Evolutionary conservation across 139 green algal species (phyloP).

Genomic region (Pseudopediastrum boryanum): DNA sequence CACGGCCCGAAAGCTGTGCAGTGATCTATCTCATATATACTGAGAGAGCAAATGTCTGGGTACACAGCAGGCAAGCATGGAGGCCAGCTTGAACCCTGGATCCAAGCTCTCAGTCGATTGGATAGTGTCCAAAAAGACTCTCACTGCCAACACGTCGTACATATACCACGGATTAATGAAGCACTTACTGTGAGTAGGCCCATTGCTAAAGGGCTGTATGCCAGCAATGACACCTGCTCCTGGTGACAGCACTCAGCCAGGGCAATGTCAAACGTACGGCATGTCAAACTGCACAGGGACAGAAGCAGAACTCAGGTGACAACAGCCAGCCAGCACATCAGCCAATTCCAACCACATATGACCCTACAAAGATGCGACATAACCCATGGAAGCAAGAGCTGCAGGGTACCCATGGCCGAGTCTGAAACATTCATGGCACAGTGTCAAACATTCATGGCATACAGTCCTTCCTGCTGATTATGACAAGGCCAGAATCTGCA

Average conservation of each 20-base stretch:
- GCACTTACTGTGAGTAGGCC: conserved; percentile 77
- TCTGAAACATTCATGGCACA: too few species aligned
- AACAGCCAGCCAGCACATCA: too few species aligned
- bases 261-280: conserved; percentile 77
- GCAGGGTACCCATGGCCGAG: too few species aligned
- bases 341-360: too few species aligned
- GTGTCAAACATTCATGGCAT: too few species aligned
- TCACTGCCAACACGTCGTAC: background rate
- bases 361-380: too few species aligned
- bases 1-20: background rate
- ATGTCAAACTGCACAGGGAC: conserved; percentile 66
- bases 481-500: too few species aligned
- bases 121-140: background rate
- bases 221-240: conserved; percentile 76
- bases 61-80: background rate
- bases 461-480: too few species aligned
- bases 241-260: conserved; percentile 79
- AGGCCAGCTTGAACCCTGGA: background rate
- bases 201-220: conserved; percentile 93
- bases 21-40: background rate
- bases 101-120: background rate
- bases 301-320: too few species aligned
- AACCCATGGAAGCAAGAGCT: too few species aligned
- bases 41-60: background rate
- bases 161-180: too few species aligned